A percentile compares a stretch with the other conserved stretches of the same genome.
Conservation (phyloP, 2,329 filamentous ascomycete species). For the Epichloe baconii region DNA sequence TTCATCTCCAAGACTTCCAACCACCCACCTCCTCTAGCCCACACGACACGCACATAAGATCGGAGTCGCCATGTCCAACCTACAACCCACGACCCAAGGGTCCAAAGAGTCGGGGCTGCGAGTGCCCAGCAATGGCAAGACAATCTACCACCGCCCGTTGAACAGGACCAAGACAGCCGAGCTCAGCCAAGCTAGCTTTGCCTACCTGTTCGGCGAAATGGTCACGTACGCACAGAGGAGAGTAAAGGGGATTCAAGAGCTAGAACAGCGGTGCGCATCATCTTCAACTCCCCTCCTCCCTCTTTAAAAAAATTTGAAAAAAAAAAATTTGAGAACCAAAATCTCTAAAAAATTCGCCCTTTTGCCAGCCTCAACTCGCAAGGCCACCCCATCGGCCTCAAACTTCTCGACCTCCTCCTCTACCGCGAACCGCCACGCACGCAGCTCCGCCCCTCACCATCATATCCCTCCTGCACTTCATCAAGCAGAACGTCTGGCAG, state of each 20-base stretch:
- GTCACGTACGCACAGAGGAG: constrained; percentile 84
- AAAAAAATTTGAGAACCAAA: neutral
- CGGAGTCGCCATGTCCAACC: constrained; percentile 31
- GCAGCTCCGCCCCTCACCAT: constrained; percentile 69
- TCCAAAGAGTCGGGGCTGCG: constrained; percentile 54
- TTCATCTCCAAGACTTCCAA: neutral
- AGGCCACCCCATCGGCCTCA: constrained; percentile 87
- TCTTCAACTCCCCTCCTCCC: no score
- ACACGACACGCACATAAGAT: neutral
- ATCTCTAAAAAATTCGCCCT: no score
- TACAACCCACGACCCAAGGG: constrained; percentile 27
- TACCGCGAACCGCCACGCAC: constrained; percentile 63
- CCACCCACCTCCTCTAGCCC: no score
- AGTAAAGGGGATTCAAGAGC: constrained; percentile 83
- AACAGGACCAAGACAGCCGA: constrained; percentile 83
- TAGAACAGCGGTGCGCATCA: constrained; percentile 63
- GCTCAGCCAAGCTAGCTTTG: constrained; percentile 85
- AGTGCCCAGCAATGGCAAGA: constrained; percentile 87
- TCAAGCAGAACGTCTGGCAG: constrained; percentile 83
- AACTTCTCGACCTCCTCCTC: constrained; percentile 87
- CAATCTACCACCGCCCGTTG: constrained; percentile 91
- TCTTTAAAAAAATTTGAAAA: neutral
- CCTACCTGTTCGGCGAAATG: constrained; percentile 94
- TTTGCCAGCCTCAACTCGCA: constrained; percentile 63
- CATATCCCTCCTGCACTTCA: constrained; percentile 84